phyloP scores from a whole-genome alignment of 495 filamentous ascomycete genomes.

The Massariosphaeria phaeospora region DNA sequence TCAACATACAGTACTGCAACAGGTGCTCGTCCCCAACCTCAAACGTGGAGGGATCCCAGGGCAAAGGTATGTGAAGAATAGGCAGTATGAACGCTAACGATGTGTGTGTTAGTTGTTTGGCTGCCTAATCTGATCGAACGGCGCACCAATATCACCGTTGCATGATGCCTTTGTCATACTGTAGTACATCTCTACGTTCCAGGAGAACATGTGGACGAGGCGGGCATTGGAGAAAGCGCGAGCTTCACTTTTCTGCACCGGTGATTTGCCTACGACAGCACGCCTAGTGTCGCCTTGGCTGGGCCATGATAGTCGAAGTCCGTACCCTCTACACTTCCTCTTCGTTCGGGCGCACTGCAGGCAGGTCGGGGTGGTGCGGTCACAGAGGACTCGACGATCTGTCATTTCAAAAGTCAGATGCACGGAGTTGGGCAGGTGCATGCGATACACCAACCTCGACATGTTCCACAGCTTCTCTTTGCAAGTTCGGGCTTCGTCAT shows the following conservation, averaged over 20 bases:
- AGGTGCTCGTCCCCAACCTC: neutral
- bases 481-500: neutral
- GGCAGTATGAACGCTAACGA: neutral
- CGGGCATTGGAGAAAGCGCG: neutral
- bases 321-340: slow-evolving; percentile 33
- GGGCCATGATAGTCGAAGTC: slow-evolving; percentile 38
- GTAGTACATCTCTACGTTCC: neutral
- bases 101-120: no score
- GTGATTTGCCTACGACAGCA: slow-evolving; percentile 25
- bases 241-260: slow-evolving; percentile 17
- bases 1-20: neutral
- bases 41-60: neutral
- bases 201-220: neutral
- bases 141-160: no score
- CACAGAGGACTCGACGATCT: slow-evolving; percentile 33
- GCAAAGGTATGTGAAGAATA: neutral
- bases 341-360: slow-evolving; percentile 24
- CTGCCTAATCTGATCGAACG: no score
- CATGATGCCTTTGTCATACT: no score
- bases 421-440: neutral
- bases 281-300: slow-evolving; percentile 33
- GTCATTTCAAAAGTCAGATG: neutral
- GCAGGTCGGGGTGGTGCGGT: slow-evolving; percentile 26
- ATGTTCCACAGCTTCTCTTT: slow-evolving; percentile 31
- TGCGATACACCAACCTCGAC: slow-evolving; percentile 27